Conservation (phyloP, 169 alveolate genomes). For the Theileria annulata region DNA sequence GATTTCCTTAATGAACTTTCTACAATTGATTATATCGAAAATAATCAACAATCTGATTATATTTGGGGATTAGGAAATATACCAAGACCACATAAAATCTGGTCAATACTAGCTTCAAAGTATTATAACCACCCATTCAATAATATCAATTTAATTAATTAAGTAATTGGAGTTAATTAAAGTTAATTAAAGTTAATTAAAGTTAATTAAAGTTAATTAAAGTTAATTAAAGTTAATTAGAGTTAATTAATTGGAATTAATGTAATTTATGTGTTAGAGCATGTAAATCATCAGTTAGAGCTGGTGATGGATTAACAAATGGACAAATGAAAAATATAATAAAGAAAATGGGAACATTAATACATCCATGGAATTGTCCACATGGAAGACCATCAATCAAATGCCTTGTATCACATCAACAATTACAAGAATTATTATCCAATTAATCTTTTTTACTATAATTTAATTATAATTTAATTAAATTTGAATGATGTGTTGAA, state of each 20-base stretch:
- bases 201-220: too few species aligned
- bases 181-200: too few species aligned
- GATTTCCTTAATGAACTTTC: conserved; percentile 61
- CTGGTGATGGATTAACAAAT: conserved; percentile 89
- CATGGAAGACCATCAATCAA: conserved; percentile 99
- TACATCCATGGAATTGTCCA: conserved; percentile 99
- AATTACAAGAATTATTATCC: conserved; percentile 22
- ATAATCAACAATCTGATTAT: not conserved
- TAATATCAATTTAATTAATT: too few species aligned
- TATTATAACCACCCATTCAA: conserved; percentile 41
- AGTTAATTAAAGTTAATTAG: too few species aligned
- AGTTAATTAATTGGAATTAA: not conserved
- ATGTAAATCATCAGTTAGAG: conserved; percentile 94
- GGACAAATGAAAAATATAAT: conserved; percentile 87
- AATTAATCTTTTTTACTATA: not conserved
- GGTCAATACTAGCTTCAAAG: conserved; percentile 87
- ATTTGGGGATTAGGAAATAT: conserved; percentile 56
- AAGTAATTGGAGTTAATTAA: too few species aligned
- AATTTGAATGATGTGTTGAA: too few species aligned
- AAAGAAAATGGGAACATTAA: conserved; percentile 81
- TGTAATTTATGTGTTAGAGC: conserved; percentile 80
- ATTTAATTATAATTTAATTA: too few species aligned
- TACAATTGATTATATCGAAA: not conserved
- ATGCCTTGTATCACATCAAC: conserved; percentile 62
- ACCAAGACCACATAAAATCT: conserved; percentile 83